Conservation (phyloP, 106 monocot species). For the Dendrobium chrysotoxum region DNA sequence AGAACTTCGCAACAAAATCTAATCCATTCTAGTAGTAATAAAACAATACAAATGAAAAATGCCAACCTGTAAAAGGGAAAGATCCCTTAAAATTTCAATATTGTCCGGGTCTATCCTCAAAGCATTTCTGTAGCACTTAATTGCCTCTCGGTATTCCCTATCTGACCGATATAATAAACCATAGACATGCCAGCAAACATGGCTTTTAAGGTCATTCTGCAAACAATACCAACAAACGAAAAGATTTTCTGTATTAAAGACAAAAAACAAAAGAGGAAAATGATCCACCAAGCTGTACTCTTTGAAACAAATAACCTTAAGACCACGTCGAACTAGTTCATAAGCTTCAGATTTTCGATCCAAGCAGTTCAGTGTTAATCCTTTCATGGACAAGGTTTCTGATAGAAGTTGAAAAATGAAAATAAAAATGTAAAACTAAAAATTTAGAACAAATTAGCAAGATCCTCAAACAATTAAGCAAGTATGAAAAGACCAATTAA, state of each 20-base stretch:
- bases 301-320: constrained; percentile 52
- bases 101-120: constrained; percentile 93
- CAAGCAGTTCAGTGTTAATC: constrained; percentile 93
- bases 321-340: constrained; percentile 89
- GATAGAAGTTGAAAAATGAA: constrained; percentile 7
- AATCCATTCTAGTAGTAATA: neutral
- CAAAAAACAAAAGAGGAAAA: constrained; percentile 6
- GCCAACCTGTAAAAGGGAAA: constrained; percentile 86
- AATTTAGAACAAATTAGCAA: neutral
- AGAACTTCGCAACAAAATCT: neutral
- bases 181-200: constrained; percentile 99
- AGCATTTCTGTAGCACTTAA: constrained; percentile 98
- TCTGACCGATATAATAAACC: constrained; percentile 97
- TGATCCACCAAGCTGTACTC: neutral
- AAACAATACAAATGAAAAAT: neutral
- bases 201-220: constrained; percentile 99
- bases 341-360: constrained; percentile 95
- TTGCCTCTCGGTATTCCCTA: constrained; percentile 96
- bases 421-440: neutral
- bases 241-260: neutral
- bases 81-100: constrained; percentile 93
- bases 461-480: neutral
- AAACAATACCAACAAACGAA: constrained; percentile 8
- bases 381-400: constrained; percentile 99
- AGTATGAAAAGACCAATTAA: neutral